These are phyloP conservation scores for Helminthosporium solani DNA, from an alignment of 2,329 filamentous ascomycete species.

Conservation along the genomic window DNA sequence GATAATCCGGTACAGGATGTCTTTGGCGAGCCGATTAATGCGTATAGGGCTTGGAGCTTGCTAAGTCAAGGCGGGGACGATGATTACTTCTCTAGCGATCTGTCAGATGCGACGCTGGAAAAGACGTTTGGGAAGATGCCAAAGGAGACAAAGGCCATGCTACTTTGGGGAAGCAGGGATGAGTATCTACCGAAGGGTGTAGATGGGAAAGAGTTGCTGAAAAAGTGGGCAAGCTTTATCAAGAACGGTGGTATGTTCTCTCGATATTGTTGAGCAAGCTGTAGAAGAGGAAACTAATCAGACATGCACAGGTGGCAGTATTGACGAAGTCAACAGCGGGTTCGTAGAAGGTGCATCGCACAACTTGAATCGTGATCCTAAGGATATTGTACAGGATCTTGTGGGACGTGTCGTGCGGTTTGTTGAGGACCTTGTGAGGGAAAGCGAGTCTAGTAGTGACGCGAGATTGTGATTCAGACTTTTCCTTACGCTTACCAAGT, in stretches of 20 bases:
- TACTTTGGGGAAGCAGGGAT: constrained; percentile 66
- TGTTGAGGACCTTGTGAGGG: constrained; percentile 31
- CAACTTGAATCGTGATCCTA: constrained; percentile 51
- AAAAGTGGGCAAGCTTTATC: constrained; percentile 54
- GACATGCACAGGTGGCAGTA: constrained; percentile 42
- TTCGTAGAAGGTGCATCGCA: constrained; percentile 54
- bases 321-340: constrained; percentile 49
- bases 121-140: constrained; percentile 67
- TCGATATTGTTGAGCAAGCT: background rate
- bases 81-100: constrained; percentile 83
- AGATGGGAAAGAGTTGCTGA: constrained; percentile 59
- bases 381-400: constrained; percentile 51
- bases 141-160: constrained; percentile 55
- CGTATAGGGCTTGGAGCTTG: constrained; percentile 60
- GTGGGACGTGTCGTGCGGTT: constrained; percentile 55
- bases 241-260: background rate
- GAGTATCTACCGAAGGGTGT: constrained; percentile 62
- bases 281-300: too few relatives aligned
- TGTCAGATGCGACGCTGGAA: constrained; percentile 59
- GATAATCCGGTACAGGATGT: constrained; percentile 25
- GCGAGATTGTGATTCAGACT: too few relatives aligned
- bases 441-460: background rate
- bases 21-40: constrained; percentile 52
- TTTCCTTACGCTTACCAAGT: too few relatives aligned
- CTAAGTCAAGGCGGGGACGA: constrained; percentile 67